Evolutionary conservation across 805 yeast genomes (phyloP).

Genomic region (Hanseniaspora occidentalis): DNA sequence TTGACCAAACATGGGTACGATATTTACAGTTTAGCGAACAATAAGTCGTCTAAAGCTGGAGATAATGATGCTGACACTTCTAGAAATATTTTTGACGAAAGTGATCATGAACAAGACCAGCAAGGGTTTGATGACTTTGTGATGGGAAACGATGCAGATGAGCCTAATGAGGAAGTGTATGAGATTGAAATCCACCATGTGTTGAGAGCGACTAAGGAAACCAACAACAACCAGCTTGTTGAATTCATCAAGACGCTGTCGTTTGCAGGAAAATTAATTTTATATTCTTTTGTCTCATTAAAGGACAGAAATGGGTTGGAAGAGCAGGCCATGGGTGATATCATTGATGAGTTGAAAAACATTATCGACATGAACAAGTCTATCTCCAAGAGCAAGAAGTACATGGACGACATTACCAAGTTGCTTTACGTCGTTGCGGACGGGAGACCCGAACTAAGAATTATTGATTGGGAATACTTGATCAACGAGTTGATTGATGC

Average conservation of each 20-base stretch:
- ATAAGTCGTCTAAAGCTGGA: constrained; percentile 7
- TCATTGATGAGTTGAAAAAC: constrained; percentile 62
- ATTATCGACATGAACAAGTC: constrained; percentile 30
- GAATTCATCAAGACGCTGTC: constrained; percentile 48
- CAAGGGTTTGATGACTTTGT: no score
- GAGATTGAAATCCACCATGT: constrained; percentile 45
- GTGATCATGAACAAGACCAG: no score
- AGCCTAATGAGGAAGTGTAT: constrained; percentile 13
- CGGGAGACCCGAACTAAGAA: constrained; percentile 37
- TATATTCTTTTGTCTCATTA: constrained; percentile 55
- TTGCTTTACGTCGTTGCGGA: constrained; percentile 24
- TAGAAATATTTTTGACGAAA: no score
- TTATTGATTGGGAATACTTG: constrained; percentile 41
- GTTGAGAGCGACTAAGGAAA: constrained; percentile 65
- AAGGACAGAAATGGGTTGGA: constrained; percentile 55
- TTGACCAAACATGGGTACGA: constrained; percentile 25
- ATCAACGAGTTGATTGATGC: constrained; percentile 63
- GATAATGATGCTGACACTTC: constrained; percentile 12
- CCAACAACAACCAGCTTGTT: constrained; percentile 62
- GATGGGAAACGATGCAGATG: constrained; percentile 7
- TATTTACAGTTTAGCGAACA: constrained; percentile 15
- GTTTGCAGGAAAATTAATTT: constrained; percentile 55
- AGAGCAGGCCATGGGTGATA: constrained; percentile 62
- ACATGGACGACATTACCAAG: constrained; percentile 21
- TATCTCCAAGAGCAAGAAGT: constrained; percentile 15